Conservation (phyloP, 2,329 filamentous ascomycete genomes). For the Mariannaea elegans region DNA sequence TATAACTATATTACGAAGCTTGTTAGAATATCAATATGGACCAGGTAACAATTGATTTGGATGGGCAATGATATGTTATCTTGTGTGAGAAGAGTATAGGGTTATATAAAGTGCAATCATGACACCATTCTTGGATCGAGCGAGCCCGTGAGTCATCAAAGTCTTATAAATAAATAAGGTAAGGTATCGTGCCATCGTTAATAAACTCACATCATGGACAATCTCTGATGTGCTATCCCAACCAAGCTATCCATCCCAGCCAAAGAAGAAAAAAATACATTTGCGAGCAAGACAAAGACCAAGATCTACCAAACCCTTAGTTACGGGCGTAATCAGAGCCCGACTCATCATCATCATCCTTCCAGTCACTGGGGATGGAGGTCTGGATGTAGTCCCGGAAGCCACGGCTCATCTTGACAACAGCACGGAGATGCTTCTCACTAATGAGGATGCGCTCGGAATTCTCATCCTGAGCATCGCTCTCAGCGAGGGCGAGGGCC, state of each 20-base stretch:
- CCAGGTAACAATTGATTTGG: no score
- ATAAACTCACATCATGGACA: no score
- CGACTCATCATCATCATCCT: constrained; percentile 30
- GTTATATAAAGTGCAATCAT: no score
- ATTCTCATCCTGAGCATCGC: constrained; percentile 49
- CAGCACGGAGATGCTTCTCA: constrained; percentile 46
- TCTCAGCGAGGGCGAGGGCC: constrained; percentile 55
- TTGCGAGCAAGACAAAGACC: not conserved
- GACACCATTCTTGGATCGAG: no score
- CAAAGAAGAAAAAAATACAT: not conserved
- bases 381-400: constrained; percentile 46
- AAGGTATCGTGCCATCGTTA: not conserved
- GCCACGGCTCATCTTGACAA: constrained; percentile 47
- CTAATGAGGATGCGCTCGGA: constrained; percentile 41
- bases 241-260: no score
- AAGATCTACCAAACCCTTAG: not conserved
- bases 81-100: no score
- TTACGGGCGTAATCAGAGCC: constrained; percentile 11
- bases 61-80: no score
- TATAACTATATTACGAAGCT: no score
- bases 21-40: no score
- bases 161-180: not conserved
- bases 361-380: constrained; percentile 32
- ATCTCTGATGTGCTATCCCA: no score
- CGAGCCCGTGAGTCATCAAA: not conserved